Evolutionary conservation across 805 yeast species (phyloP), one percentile per base, ranked within the genome.

Genomic region (Suhomyces faveliae): DNA sequence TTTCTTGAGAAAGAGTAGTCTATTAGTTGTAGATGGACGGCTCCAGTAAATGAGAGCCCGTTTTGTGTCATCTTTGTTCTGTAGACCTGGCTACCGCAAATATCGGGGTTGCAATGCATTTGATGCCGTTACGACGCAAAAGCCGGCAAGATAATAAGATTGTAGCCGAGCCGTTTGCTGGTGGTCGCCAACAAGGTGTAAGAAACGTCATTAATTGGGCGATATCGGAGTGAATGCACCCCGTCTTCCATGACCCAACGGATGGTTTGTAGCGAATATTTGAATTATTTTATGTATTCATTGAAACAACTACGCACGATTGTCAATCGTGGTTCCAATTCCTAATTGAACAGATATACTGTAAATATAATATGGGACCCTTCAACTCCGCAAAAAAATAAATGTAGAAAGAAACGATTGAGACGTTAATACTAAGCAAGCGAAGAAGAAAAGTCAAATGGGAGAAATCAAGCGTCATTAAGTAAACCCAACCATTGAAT

Each of bases 291-390:
- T 9, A 9, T 33, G 37, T 33, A 33, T 33, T 33, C 12, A 33
- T 11, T 17, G 37, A 33, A 33, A 33, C 37, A 33, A 33, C 21
- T 33, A 33, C 37, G 15, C 37, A 33, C 37, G 37, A 33, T 33
- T 33, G n/a, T 24, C 37, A 27, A 27, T 33, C 37, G 37, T 33
- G 37, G 37, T 33, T 33, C 15, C 21, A 33, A 33, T 33, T 15
- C 21, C 37, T 33, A 27, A 27, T 15, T 27, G 12, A 12, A 33
- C 37, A 24, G 27, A 33, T 15, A 15, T 15, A 15, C 21, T 17
- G 21, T 24, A 15, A 33, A 20, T 33, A 33, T 15, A 33, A 17
- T 15, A 15, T 9, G 21, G 37, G 21, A 15, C 21, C 21, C 30
- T 27, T 27, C 30, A 7, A 27, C 15, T 9, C 8, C 21, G 19